phyloP scores from a whole-genome alignment of 2,329 filamentous ascomycete species.

The Acrocalymma vagum region DNA sequence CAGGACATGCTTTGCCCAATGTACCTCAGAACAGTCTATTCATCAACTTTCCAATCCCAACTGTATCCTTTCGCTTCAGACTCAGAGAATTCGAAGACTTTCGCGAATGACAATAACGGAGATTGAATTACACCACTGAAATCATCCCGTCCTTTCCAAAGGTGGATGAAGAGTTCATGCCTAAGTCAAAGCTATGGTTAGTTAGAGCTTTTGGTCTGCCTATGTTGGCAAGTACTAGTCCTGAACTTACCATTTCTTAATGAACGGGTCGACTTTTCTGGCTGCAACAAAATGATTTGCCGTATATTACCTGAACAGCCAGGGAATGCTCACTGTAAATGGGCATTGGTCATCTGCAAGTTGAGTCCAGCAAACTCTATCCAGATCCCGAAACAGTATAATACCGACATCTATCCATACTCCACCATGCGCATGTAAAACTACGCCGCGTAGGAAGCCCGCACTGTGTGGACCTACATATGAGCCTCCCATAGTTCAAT shows the following conservation, averaged over 20 bases:
- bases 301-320: constrained; percentile 34
- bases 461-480: constrained; percentile 55
- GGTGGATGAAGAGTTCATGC: constrained; percentile 35
- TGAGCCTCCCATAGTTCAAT: constrained; percentile 55
- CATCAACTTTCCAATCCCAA: constrained; percentile 45
- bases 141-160: constrained; percentile 30
- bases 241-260: constrained; percentile 52
- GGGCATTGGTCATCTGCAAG: constrained; percentile 48
- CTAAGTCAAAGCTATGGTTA: constrained; percentile 17
- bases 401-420: constrained; percentile 53
- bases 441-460: constrained; percentile 58
- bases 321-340: constrained; percentile 39
- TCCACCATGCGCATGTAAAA: constrained; percentile 50
- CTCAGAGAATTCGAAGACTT: constrained; percentile 31
- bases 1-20: constrained; percentile 51
- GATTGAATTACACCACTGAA: constrained; percentile 24
- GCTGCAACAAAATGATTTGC: constrained; percentile 56
- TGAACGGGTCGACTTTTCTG: constrained; percentile 53
- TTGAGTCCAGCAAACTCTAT: constrained; percentile 50
- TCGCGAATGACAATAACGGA: constrained; percentile 34
- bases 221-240: too few relatives aligned
- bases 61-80: constrained; percentile 28
- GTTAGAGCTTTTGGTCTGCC: neutral
- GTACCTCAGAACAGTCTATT: constrained; percentile 47
- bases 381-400: constrained; percentile 48